Evolutionary conservation across 768 basidiomycete genomes (phyloP).

Genomic region (Naganishia vishniacii): DNA sequence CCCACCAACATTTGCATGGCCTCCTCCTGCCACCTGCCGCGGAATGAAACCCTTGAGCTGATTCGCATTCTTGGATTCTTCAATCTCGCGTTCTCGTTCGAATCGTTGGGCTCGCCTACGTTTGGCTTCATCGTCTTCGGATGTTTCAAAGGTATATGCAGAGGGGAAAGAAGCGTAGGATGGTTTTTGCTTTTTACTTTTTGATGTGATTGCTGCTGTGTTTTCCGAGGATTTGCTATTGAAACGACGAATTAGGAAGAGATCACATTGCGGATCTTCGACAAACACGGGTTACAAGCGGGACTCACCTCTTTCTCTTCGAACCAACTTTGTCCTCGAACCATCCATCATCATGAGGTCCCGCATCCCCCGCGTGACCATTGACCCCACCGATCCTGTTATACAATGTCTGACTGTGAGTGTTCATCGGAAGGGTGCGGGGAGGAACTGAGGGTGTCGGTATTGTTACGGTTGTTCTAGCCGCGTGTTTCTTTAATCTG

Average conservation of each 20-base stretch:
- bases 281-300: constrained; percentile 1
- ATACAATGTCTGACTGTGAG: neutral
- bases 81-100: constrained; percentile 80
- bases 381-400: neutral
- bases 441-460: neutral
- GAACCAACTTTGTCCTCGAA: constrained; percentile 18
- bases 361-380: neutral
- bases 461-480: constrained; percentile 18
- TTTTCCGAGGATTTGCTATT: neutral
- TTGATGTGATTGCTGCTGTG: constrained; percentile 14
- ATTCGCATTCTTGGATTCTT: constrained; percentile 45
- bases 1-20: constrained; percentile 55
- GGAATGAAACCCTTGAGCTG: constrained; percentile 26
- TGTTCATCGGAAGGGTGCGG: neutral
- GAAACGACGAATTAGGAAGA: too few relatives aligned
- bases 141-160: constrained; percentile 30
- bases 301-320: constrained; percentile 30
- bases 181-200: constrained; percentile 41
- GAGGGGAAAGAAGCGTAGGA: constrained; percentile 33
- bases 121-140: constrained; percentile 48
- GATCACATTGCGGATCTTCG: too few relatives aligned
- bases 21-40: constrained; percentile 13
- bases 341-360: constrained; percentile 6
- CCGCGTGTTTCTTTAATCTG: constrained; percentile 38
- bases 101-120: constrained; percentile 73